Conservation (phyloP, 192 early-diverging fungal species). For the Rhizoclosmatium globosum region DNA sequence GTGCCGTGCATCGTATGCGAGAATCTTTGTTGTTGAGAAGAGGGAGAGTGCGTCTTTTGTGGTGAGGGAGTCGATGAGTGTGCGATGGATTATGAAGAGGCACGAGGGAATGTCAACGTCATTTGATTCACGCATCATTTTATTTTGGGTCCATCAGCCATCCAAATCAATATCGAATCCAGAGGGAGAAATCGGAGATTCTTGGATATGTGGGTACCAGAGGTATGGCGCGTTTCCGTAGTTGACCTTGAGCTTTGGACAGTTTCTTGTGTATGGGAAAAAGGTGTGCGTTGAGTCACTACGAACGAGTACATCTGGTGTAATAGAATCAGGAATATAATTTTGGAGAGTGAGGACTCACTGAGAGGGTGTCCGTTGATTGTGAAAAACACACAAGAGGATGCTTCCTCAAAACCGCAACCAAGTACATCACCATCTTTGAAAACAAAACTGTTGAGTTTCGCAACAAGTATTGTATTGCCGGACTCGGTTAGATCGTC, state of each 20-base stretch:
- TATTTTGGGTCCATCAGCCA: no score
- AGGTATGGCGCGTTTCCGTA: slow-evolving; percentile 8
- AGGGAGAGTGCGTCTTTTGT: no score
- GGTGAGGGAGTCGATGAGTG: no score
- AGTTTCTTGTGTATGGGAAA: slow-evolving; percentile 19
- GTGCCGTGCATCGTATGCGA: no score
- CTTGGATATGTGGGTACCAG: background rate
- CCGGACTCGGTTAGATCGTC: background rate
- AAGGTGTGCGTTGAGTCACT: slow-evolving; percentile 42
- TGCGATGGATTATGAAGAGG: no score
- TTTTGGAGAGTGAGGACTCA: background rate
- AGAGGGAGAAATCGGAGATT: no score
- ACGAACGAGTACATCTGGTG: slow-evolving; percentile 3
- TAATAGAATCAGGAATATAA: background rate
- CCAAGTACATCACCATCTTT: slow-evolving; percentile 48
- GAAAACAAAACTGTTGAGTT: slow-evolving; percentile 5
- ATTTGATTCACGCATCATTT: no score
- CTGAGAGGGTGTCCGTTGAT: slow-evolving; percentile 37
- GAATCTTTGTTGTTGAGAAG: no score
- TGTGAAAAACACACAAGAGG: slow-evolving; percentile 25
- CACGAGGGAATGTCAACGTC: no score
- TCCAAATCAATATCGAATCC: no score
- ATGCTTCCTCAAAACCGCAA: slow-evolving; percentile 27
- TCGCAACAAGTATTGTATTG: slow-evolving; percentile 13
- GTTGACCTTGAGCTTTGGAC: slow-evolving; percentile 10